Evolutionary conservation across 1,139 yeast genomes (phyloP).

Genomic region (Arxiozyma heterogenica): DNA sequence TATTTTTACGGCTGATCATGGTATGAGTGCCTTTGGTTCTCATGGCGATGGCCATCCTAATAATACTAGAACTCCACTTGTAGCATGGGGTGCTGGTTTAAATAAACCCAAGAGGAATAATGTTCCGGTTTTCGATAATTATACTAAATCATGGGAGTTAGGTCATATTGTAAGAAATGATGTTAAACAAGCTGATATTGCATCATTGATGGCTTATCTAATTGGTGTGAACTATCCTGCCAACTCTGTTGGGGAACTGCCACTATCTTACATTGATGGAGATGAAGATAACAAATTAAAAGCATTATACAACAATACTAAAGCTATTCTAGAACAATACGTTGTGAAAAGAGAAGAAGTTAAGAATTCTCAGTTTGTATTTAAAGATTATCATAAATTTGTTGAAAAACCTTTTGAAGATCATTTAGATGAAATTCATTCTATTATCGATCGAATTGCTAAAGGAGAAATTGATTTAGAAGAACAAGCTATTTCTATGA

Average conservation of each 20-base stretch:
- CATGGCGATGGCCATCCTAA: slow-evolving; percentile 99
- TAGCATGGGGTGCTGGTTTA: slow-evolving; percentile 98
- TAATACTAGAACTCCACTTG: slow-evolving; percentile 90
- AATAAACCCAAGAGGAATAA: slow-evolving; percentile 51
- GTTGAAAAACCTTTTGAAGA: slow-evolving; percentile 38
- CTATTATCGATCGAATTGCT: slow-evolving; percentile 33
- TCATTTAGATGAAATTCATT: slow-evolving; percentile 39
- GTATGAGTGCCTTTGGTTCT: slow-evolving; percentile 97
- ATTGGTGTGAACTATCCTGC: slow-evolving; percentile 87
- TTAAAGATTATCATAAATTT: slow-evolving; percentile 56
- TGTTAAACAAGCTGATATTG: slow-evolving; percentile 94
- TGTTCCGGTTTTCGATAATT: slow-evolving; percentile 36
- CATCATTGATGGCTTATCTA: slow-evolving; percentile 85
- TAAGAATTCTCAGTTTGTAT: slow-evolving; percentile 56
- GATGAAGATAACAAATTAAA: slow-evolving; percentile 48
- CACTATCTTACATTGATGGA: slow-evolving; percentile 62
- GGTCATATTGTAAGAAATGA: slow-evolving; percentile 69
- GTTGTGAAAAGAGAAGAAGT: slow-evolving; percentile 75
- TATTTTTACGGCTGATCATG: slow-evolving; percentile 96
- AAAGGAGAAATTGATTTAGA: slow-evolving; percentile 33
- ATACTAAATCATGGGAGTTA: slow-evolving; percentile 70
- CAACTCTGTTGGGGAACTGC: slow-evolving; percentile 91
- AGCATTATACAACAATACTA: slow-evolving; percentile 73
- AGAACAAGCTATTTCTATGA: slow-evolving; percentile 42
- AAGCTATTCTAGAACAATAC: slow-evolving; percentile 81